These are phyloP conservation scores for Diaporthe capsici DNA, from an alignment of 2,329 filamentous ascomycete genomes.

Conservation along the genomic window DNA sequence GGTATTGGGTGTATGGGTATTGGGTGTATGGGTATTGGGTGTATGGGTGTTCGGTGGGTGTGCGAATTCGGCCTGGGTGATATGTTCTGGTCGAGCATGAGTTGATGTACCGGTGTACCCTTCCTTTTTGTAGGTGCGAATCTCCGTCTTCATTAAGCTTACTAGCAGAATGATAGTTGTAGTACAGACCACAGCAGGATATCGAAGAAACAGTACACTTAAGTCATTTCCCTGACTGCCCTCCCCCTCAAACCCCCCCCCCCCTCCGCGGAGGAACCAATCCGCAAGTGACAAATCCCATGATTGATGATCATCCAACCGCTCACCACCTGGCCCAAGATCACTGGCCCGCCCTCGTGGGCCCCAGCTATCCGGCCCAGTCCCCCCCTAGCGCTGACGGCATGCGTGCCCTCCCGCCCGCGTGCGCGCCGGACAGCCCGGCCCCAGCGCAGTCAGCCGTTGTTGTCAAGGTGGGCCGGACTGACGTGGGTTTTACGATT, in stretches of 20 bases:
- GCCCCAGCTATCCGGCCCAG: background rate
- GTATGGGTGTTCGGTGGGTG: too few species aligned
- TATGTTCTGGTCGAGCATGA: too few species aligned
- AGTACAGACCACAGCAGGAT: background rate
- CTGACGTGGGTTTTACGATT: background rate
- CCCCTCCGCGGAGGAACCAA: background rate
- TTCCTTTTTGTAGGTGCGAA: too few species aligned
- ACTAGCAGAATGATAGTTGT: background rate
- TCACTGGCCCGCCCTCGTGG: background rate
- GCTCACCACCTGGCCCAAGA: too few species aligned
- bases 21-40: too few species aligned
- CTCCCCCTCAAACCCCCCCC: background rate
- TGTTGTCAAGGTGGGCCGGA: background rate
- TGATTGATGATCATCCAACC: background rate
- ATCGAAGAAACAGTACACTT: background rate
- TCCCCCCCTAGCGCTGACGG: constrained; percentile 1
- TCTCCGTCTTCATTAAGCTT: too few species aligned
- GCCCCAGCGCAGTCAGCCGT: constrained; percentile 7
- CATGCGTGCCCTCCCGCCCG: background rate
- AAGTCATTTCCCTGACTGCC: background rate
- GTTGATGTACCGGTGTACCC: too few species aligned
- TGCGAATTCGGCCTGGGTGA: too few species aligned
- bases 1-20: too few species aligned
- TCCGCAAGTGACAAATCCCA: background rate
- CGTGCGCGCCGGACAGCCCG: background rate